These are phyloP conservation scores for Pseudognaphalium luteoalbum DNA, from an alignment of 129 eudicot genomes.

Conservation along the genomic window DNA sequence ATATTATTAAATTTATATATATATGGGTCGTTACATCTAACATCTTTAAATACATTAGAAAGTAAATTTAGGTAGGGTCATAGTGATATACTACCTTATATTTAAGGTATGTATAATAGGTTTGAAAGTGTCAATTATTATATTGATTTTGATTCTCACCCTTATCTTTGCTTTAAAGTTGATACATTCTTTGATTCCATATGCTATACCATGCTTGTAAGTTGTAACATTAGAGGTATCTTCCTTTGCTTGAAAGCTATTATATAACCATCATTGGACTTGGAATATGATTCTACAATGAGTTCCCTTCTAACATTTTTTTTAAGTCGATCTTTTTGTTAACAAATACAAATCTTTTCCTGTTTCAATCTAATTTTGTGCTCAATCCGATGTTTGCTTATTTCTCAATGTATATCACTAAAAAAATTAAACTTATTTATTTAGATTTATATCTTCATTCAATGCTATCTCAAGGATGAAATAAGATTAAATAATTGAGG, in stretches of 20 bases:
- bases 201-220: slow-evolving; percentile 28
- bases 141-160: neutral
- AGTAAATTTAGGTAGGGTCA: too few species aligned
- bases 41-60: too few species aligned
- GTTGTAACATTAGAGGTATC: slow-evolving; percentile 24
- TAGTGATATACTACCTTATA: neutral
- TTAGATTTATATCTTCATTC: too few species aligned
- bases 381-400: too few species aligned
- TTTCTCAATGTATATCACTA: too few species aligned
- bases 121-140: neutral
- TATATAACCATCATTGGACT: neutral
- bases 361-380: too few species aligned
- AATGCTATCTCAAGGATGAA: too few species aligned
- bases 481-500: too few species aligned
- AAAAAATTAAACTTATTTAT: too few species aligned
- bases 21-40: too few species aligned
- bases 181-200: slow-evolving; percentile 22
- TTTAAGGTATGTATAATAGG: neutral
- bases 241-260: slow-evolving; percentile 28
- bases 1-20: too few species aligned
- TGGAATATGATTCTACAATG: slow-evolving; percentile 13
- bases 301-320: neutral
- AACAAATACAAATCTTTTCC: neutral
- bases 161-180: neutral
- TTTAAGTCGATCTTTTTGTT: too few species aligned